These are phyloP conservation scores for Kurtzmaniella fragi DNA, from an alignment of 805 yeast species.

Conservation along the genomic window DNA sequence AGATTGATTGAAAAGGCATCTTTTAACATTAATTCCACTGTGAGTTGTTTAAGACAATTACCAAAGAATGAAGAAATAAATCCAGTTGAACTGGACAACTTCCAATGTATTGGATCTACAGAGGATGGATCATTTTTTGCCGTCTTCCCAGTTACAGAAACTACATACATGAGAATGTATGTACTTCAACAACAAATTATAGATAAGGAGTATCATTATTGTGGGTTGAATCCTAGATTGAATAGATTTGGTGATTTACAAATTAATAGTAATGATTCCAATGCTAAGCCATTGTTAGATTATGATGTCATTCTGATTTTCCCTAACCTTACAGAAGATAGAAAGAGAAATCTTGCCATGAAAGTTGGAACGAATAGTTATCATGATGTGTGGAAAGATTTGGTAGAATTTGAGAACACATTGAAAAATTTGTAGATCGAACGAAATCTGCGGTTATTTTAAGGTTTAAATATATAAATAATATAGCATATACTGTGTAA, in stretches of 20 bases:
- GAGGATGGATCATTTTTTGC: slow-evolving; percentile 75
- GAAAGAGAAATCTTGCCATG: slow-evolving; percentile 47
- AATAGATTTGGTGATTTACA: slow-evolving; percentile 47
- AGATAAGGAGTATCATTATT: slow-evolving; percentile 67
- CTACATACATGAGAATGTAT: slow-evolving; percentile 72
- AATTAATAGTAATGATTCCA: slow-evolving; percentile 28
- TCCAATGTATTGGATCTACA: slow-evolving; percentile 66
- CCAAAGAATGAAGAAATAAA: slow-evolving; percentile 32
- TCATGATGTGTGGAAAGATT: slow-evolving; percentile 63
- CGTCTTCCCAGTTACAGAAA: slow-evolving; percentile 71
- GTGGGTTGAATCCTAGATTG: slow-evolving; percentile 78
- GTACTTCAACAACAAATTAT: slow-evolving; percentile 82
- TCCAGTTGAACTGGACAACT: slow-evolving; percentile 25
- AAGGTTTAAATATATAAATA: slow-evolving; percentile 9
- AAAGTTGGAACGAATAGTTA: slow-evolving; percentile 53
- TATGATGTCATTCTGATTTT: slow-evolving; percentile 52
- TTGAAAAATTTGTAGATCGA: slow-evolving; percentile 17
- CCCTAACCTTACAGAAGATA: slow-evolving; percentile 51
- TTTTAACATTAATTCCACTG: slow-evolving; percentile 60
- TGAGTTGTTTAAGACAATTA: slow-evolving; percentile 49
- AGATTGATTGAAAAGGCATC: slow-evolving; percentile 64
- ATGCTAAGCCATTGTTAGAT: slow-evolving; percentile 62
- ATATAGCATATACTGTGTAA: neutral
- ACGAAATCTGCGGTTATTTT: slow-evolving; percentile 7
- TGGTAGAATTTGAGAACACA: slow-evolving; percentile 50